Evolutionary conservation across 441 rosid species (phyloP).

Genomic region (Raphanus hybrid): DNA sequence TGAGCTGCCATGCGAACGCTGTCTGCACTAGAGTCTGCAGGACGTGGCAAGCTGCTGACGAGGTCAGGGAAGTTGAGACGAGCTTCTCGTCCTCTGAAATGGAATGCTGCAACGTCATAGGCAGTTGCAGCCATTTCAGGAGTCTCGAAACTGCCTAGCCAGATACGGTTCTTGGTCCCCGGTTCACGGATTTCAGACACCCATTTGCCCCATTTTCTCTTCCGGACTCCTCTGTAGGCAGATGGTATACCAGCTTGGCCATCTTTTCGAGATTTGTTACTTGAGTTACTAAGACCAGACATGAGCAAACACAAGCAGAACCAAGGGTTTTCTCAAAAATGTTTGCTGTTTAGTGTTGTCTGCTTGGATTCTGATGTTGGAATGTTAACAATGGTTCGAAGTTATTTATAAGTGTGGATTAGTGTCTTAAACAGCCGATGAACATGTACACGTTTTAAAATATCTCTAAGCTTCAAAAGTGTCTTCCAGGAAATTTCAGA

Average conservation of each 20-base stretch:
- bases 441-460: not conserved
- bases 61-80: constrained; percentile 53
- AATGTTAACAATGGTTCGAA: too few relatives aligned
- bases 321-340: too few relatives aligned
- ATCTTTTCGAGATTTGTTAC: not conserved
- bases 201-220: constrained; percentile 97
- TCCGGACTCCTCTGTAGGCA: constrained; percentile 53
- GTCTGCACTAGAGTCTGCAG: constrained; percentile 58
- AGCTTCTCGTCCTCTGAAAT: constrained; percentile 56
- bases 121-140: constrained; percentile 96
- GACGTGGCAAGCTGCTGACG: constrained; percentile 56
- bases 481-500: not conserved
- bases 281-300: not conserved
- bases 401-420: too few relatives aligned
- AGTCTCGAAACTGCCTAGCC: constrained; percentile 89
- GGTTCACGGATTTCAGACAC: constrained; percentile 96
- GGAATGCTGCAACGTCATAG: constrained; percentile 78
- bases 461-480: not conserved
- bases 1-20: constrained; percentile 80
- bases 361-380: too few relatives aligned
- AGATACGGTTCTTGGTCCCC: constrained; percentile 77
- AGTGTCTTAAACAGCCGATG: too few relatives aligned
- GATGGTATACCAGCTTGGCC: not conserved
- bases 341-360: too few relatives aligned
- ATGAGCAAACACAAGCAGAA: too few relatives aligned